Evolutionary conservation across 2,329 filamentous ascomycete species (phyloP), one percentile per base, ranked within the genome.

Genomic region (Phialophora verrucosa): DNA sequence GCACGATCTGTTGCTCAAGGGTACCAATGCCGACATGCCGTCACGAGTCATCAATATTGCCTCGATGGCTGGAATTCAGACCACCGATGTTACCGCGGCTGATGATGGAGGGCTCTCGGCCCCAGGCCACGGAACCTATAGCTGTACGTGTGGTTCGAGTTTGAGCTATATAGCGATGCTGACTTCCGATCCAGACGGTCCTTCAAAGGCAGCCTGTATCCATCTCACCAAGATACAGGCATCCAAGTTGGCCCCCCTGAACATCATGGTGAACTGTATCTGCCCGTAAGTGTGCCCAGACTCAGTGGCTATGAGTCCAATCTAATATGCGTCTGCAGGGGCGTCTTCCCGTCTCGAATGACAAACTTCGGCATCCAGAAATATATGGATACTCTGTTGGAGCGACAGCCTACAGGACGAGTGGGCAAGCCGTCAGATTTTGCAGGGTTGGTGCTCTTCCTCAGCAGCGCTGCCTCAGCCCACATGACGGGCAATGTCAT

Each of bases 281-380:
- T 80, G 78, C 68, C 79, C 68, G 68, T 70, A 57, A 66, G 68
- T 66, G n/a, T 31, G 23, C n/a, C 12, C 29, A n/a, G 3, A 12
- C n/a, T 17, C 11, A 10, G 6, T 23, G 38, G 20, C 55, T 44
- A 10, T 11, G 5, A 12, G 7, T 17, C 8, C 27, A 31, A 11
- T 54, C 64, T 68, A 54, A 71, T 31, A 27, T 4, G 12, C 81
- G 80, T 79, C 44, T 79, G 77, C 66, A 79, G 72, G 0, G 79
- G 79, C n/a, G 78, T 80, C 14, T 85, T 85, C 69, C 78, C 83
- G 53, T 83, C 80, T 32, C 82, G 83, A 55, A 85, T 85, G 83
- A 85, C 84, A 69, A 80, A 78, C n/a, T 83, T 81, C 35, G 84
- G 83, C 0, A 75, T 87, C 54, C 75, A 83, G 35, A 79, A 81